These are phyloP conservation scores for Termitomyces sp. DNA, from an alignment of 768 basidiomycete genomes.

Conservation along the genomic window DNA sequence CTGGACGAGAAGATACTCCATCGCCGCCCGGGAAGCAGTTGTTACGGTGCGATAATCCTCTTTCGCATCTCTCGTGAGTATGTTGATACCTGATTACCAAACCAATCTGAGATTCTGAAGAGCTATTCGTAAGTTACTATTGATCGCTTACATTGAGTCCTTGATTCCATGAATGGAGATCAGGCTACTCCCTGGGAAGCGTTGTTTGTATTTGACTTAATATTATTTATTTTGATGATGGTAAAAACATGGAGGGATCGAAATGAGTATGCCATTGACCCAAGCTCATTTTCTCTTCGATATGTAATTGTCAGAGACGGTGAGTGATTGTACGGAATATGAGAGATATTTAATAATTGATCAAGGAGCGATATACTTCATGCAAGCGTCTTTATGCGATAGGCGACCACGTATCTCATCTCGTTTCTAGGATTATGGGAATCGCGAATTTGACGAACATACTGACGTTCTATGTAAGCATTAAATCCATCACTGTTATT, in stretches of 20 bases:
- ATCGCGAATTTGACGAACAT: not conserved
- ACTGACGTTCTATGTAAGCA: not conserved
- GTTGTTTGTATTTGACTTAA: slow-evolving; percentile 4
- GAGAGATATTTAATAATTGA: not conserved
- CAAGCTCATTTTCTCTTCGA: not conserved
- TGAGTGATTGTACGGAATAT: not conserved
- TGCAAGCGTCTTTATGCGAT: not conserved
- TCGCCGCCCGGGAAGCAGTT: not conserved
- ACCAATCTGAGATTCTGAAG: not conserved
- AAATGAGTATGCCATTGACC: not conserved
- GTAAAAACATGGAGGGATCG: slow-evolving; percentile 4
- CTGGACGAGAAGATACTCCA: not conserved
- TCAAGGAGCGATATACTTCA: not conserved
- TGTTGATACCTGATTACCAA: not conserved
- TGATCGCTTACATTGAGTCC: not conserved
- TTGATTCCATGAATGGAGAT: not conserved
- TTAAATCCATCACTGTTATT: not conserved
- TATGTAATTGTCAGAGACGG: slow-evolving; percentile 5
- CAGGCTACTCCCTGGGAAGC: slow-evolving; percentile 7
- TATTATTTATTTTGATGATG: slow-evolving; percentile 6
- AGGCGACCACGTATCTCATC: not conserved
- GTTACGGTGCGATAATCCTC: not conserved
- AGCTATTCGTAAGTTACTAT: not conserved
- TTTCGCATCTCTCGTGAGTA: not conserved
- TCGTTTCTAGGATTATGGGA: not conserved